Evolutionary conservation across 169 alveolate species (phyloP), one percentile per base, ranked within the genome.

Genomic region (Plasmodium vivax): DNA sequence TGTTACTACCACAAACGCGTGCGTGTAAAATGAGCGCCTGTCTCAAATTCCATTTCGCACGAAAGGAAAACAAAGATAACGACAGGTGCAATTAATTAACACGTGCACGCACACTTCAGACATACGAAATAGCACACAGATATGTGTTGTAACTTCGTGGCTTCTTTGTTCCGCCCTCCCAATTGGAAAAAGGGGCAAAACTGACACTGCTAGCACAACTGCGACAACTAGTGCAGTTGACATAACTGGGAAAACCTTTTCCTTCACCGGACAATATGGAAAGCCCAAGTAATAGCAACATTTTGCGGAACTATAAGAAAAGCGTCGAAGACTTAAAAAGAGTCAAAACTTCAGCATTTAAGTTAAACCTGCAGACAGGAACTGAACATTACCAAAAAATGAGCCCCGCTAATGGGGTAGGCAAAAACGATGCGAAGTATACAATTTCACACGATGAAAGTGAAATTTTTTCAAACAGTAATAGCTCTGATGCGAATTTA

Each of bases 241-340:
- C 43, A 23, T 8, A 68, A 23, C 14, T 68, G 77, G 32, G 0
- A 56, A 32, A 58, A 56, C 32, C 16, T 62, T 58, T 12, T 16
- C 58, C 32, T 7, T 30, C 30, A 34, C 23, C 43, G 2, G 43
- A 34, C 74, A 83, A 83, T 45, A 83, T 83, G 92, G 72, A 58
- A 30, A 45, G 23, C 45, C 45, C 23, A 23, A 56, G 34, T 83
- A 16, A 71, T 43, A 43, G 54, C 23, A 71, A 45, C 77, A 84
- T 23, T 41, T 14, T 84, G 84, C 74, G 34, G 36, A 56, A 84
- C 32, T 84, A 72, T 79, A 88, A 79, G 41, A 43, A 88, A 88
- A 23, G 30, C 45, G 54, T 73, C 51, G n/a, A 19, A 27, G 83
- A 77, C 38, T 58, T 88, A 19, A 38, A 80, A 79, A 34, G 32